Evolutionary conservation across 2,329 filamentous ascomycete species (phyloP).

Genomic region (Raffaelea ambrosiae): DNA sequence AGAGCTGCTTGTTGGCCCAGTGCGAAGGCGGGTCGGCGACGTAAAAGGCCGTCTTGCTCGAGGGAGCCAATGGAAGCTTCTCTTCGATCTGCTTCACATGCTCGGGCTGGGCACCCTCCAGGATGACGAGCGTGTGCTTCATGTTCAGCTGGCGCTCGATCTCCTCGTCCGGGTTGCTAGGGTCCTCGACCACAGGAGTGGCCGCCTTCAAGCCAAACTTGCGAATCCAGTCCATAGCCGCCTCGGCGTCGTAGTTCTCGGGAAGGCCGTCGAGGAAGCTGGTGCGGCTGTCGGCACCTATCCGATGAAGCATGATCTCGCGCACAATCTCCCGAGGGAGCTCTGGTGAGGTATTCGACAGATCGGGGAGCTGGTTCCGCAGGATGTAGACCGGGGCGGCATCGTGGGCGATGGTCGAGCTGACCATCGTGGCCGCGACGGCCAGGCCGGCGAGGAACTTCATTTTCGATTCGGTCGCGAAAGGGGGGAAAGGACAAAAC

Average conservation of each 20-base stretch:
- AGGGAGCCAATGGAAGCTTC: slow-evolving; percentile 24
- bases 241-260: slow-evolving; percentile 32
- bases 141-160: too few relatives aligned
- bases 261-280: slow-evolving; percentile 39
- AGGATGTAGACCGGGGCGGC: slow-evolving; percentile 48
- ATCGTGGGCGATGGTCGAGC: slow-evolving; percentile 23
- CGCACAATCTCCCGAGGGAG: slow-evolving; percentile 43
- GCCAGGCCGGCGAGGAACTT: slow-evolving; percentile 21
- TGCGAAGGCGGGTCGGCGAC: slow-evolving; percentile 36
- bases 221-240: slow-evolving; percentile 48
- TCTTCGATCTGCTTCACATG: slow-evolving; percentile 33
- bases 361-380: slow-evolving; percentile 21
- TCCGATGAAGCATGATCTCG: slow-evolving; percentile 50
- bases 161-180: too few relatives aligned
- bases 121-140: slow-evolving; percentile 48
- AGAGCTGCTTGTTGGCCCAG: slow-evolving; percentile 31
- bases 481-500: not conserved
- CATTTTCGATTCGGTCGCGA: slow-evolving; percentile 18
- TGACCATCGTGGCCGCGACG: slow-evolving; percentile 19
- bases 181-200: slow-evolving; percentile 38
- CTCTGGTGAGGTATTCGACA: slow-evolving; percentile 10
- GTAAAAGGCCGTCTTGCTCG: slow-evolving; percentile 40
- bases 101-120: slow-evolving; percentile 45
- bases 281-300: slow-evolving; percentile 38
- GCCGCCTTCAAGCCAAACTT: slow-evolving; percentile 46